Evolutionary conservation across 1,139 yeast species (phyloP), one percentile per base, ranked within the genome.

Genomic region (Debaryomycetaceae sp.): DNA sequence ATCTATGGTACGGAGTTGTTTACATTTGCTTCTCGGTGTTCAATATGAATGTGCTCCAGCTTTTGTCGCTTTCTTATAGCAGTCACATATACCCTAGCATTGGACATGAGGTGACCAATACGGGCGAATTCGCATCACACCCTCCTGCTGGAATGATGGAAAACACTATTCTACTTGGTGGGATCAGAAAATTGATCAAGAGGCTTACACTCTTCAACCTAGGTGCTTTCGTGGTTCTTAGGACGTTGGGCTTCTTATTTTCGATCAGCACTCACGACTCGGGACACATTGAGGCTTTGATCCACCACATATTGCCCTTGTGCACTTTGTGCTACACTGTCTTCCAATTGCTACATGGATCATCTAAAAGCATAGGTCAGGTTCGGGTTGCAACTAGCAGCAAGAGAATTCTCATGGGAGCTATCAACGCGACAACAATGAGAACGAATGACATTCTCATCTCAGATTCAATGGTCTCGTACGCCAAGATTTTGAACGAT

Each of bases 401-500:
- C 49, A 66, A 72, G 54, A 64, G 97, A 50, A 68, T 84, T 41
- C 40, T 77, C 22, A 39, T 67, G 41, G 89, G 95, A 5, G 67
- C 71, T 8, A 78, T 86, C 48, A 82, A 84, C 52, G 63, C 72
- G 5, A 54, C 65, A 24, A 72, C 76, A 3, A 68, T 80, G 66
- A 71, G 97, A 56, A 81, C 87, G 27, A 86, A 87, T 47, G 96
- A 90, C 59, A 86, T 89, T 41, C 65, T 91, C 46, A 63, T 89
- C 7, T 82, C 96, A 6, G 97, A 90, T 68, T 81, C 89, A 5
- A 67, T 90, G 42, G 85, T 93, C 1, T 87, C 96, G 0, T 89
- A 85, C 58, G 71, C 87, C 9, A 84, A 83, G 59, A 87, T 89
- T 0, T 55, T 87, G 43, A 83, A 86, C 44, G 97, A 91, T 63